Percentiles rank a stretch among this genome's conserved stretches.
Conservation (phyloP, 202 grass and related monocot species). For the Digitaria exilis region DNA sequence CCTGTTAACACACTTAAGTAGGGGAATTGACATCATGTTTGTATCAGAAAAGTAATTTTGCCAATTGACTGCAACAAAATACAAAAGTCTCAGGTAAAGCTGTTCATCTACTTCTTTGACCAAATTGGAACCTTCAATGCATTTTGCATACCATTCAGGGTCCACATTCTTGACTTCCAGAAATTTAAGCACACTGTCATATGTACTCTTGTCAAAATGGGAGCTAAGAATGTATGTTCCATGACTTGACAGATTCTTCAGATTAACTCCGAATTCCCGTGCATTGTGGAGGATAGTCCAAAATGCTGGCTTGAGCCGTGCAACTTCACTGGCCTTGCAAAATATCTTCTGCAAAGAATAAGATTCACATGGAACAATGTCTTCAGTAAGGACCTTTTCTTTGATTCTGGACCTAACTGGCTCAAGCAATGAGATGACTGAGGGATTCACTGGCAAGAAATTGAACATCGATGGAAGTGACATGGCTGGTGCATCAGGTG, state of each 20-base stretch:
- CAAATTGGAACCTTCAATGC: constrained; percentile 58
- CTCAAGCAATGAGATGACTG: constrained; percentile 50
- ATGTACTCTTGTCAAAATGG: constrained; percentile 49
- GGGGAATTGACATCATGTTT: constrained; percentile 45
- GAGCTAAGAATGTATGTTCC: constrained; percentile 59
- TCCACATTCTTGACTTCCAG: constrained; percentile 48
- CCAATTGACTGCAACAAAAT: constrained; percentile 60
- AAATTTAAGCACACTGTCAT: constrained; percentile 52
- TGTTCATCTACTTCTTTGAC: constrained; percentile 44
- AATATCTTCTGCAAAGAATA: constrained; percentile 60
- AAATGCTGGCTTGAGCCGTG: constrained; percentile 49
- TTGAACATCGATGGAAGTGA: constrained; percentile 42
- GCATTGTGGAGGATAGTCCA: constrained; percentile 61
- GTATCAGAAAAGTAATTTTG: constrained; percentile 36
- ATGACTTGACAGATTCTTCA: constrained; percentile 56
- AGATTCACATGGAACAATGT: constrained; percentile 64
- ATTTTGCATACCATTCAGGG: constrained; percentile 62
- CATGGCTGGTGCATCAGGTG: constrained; percentile 33
- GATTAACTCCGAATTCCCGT: constrained; percentile 32
- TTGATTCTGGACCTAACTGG: constrained; percentile 51
- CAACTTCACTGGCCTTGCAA: constrained; percentile 59
- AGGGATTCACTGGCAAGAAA: constrained; percentile 51
- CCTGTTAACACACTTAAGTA: constrained; percentile 58
- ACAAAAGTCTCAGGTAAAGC: constrained; percentile 60
- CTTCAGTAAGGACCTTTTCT: constrained; percentile 46